Conservation (phyloP, 2,329 filamentous ascomycete species). For the Fusarium nodosum region DNA sequence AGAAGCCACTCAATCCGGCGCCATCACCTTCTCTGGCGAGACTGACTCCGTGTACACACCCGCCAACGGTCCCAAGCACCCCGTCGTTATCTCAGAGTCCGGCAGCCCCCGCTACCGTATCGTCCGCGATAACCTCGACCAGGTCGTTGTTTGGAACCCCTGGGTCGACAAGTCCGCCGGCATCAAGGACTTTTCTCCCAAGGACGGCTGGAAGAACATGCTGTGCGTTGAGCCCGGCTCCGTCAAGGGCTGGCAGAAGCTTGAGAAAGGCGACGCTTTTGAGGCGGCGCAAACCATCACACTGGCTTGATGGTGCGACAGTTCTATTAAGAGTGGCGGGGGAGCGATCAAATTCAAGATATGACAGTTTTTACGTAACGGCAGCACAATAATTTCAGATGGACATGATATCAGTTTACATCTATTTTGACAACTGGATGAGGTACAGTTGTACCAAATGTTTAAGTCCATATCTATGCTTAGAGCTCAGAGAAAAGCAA, state of each 20-base stretch:
- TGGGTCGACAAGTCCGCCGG: constrained; percentile 86
- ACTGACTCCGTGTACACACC: constrained; percentile 91
- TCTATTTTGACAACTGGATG: constrained; percentile 25
- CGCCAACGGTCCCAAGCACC: constrained; percentile 68
- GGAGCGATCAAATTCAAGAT: constrained; percentile 29
- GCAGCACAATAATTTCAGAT: constrained; percentile 39
- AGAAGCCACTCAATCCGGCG: constrained; percentile 73
- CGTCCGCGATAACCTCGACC: constrained; percentile 84
- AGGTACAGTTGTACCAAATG: constrained; percentile 1
- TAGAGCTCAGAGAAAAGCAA: constrained; percentile 26
- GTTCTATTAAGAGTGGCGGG: neutral
- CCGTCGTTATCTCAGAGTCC: constrained; percentile 72
- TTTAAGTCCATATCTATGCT: constrained; percentile 30
- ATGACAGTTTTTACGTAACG: constrained; percentile 34
- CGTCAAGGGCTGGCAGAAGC: constrained; percentile 83
- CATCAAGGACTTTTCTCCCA: constrained; percentile 89
- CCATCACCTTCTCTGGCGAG: constrained; percentile 80
- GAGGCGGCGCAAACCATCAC: constrained; percentile 72
- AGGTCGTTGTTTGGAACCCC: constrained; percentile 97
- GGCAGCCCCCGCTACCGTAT: constrained; percentile 78
- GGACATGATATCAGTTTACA: constrained; percentile 31
- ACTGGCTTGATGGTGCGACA: constrained; percentile 49
- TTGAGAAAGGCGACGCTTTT: constrained; percentile 82
- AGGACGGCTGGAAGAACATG: constrained; percentile 93
- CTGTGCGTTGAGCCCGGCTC: constrained; percentile 92